Conservation (phyloP, 129 eudicot species). For the Helichrysum umbraculigerum region DNA sequence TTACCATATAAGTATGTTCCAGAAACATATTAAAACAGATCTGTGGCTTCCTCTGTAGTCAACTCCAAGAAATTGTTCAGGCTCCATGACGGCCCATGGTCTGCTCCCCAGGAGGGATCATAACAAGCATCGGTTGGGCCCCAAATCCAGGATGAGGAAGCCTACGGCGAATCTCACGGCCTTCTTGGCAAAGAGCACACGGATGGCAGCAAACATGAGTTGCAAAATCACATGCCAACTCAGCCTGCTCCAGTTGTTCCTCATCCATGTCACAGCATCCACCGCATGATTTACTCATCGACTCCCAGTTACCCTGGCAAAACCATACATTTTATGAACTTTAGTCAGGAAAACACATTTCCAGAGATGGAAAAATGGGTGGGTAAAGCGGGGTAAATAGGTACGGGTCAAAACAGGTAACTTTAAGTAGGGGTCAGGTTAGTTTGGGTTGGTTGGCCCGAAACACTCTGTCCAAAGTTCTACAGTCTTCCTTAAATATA, state of each 20-base stretch:
- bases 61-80: constrained; percentile 16
- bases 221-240: constrained; percentile 77
- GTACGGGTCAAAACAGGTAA: not conserved
- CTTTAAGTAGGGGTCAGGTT: not conserved
- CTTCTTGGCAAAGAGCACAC: constrained; percentile 97
- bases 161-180: constrained; percentile 91
- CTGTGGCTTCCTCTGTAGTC: not conserved
- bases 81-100: constrained; percentile 66
- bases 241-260: constrained; percentile 72
- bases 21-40: constrained; percentile 15
- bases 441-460: not conserved
- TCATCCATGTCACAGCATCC: constrained; percentile 72
- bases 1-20: constrained; percentile 18
- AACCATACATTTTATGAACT: not conserved
- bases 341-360: not conserved
- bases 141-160: constrained; percentile 86
- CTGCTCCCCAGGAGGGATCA: constrained; percentile 86
- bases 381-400: too few relatives aligned
- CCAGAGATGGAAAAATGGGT: not conserved
- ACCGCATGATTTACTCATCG: constrained; percentile 67
- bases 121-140: constrained; percentile 56
- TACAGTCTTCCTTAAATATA: too few relatives aligned
- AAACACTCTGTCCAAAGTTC: not conserved
- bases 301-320: constrained; percentile 89
- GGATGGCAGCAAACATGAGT: constrained; percentile 87